Conservation (phyloP, 371 early-diverging fungal species). For the Dinochytrium kinnereticum region DNA sequence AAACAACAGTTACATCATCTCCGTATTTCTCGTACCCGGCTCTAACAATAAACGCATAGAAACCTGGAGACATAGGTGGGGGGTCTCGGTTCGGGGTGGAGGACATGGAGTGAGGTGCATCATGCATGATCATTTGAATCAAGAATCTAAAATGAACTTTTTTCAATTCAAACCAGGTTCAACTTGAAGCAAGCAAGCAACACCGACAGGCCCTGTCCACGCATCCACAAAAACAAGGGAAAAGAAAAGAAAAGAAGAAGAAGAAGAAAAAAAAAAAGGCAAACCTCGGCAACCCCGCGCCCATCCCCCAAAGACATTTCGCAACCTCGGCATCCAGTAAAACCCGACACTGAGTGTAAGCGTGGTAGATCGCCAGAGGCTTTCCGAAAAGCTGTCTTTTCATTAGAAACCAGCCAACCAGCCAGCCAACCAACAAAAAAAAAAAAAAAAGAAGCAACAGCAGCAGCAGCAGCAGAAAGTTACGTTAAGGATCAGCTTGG, state of each 20-base stretch:
- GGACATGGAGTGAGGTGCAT: background rate
- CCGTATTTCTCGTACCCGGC: slow-evolving; percentile 19
- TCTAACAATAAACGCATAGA: slow-evolving; percentile 26
- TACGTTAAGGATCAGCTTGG: slow-evolving; percentile 6
- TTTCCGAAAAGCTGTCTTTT: slow-evolving; percentile 9
- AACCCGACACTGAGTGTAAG: background rate
- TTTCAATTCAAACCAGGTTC: no score
- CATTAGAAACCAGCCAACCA: background rate
- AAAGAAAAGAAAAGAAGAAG: no score
- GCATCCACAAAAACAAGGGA: no score
- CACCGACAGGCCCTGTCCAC: no score
- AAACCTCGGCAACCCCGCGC: slow-evolving; percentile 18
- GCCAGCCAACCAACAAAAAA: no score
- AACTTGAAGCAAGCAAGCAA: background rate
- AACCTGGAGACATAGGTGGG: slow-evolving; percentile 11
- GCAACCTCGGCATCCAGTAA: slow-evolving; percentile 22
- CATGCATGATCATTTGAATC: slow-evolving; percentile 20
- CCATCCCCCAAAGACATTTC: slow-evolving; percentile 1
- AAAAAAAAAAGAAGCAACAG: no score
- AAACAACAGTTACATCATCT: slow-evolving; percentile 14
- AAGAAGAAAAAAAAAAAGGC: background rate
- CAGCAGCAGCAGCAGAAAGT: background rate
- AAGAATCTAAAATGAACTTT: slow-evolving; percentile 15
- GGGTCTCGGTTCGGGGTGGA: background rate
- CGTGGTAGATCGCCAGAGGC: slow-evolving; percentile 17